Evolutionary conservation across 495 filamentous ascomycete species (phyloP), one percentile per base, ranked within the genome.

Genomic region (Talaromyces borbonicus): DNA sequence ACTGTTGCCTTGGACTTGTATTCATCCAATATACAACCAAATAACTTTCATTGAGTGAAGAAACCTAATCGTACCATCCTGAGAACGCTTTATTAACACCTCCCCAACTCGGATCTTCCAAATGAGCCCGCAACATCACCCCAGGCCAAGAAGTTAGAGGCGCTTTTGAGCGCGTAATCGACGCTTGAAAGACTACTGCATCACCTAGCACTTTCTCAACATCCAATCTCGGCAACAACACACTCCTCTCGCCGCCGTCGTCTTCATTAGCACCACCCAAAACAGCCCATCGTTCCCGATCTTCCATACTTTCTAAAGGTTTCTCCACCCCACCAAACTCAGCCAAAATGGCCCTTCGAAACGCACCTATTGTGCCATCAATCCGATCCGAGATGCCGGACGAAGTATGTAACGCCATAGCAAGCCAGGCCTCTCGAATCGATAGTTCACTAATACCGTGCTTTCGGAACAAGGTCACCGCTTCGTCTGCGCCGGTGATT

Each of bases 171-270:
- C 27, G 27, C 7, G 45, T 49, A 35, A 52, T 49, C 43, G 67
- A 2, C 15, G 61, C 69, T 49, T 73, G 69, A 22, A 59, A 31
- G 11, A 65, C 67, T 0, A 75, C 64, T n/a, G 59, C 58, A 60
- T 72, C 63, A 0, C 67, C 64, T 23, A 75, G 49, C 3, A 66
- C 60, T 57, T 71, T 71, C 48, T 73, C 71, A 11, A 65, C 60
- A 26, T 60, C 61, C 24, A 64, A 32, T 9, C 69, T 51, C 14
- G 62, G 60, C 39, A 30, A n/a, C n/a, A n/a, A n/a, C n/a, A n/a
- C n/a, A n/a, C n/a, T n/a, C n/a, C n/a, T n/a, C n/a, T n/a, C n/a
- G n/a, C n/a, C n/a, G n/a, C n/a, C n/a, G n/a, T n/a, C n/a, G n/a
- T n/a, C n/a, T n/a, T n/a, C n/a, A n/a, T n/a, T n/a, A n/a, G n/a